A percentile compares a stretch with the other conserved stretches of the same genome.
Conservation (phyloP, 2,329 filamentous ascomycete genomes). For the Grosmannia serpens region DNA sequence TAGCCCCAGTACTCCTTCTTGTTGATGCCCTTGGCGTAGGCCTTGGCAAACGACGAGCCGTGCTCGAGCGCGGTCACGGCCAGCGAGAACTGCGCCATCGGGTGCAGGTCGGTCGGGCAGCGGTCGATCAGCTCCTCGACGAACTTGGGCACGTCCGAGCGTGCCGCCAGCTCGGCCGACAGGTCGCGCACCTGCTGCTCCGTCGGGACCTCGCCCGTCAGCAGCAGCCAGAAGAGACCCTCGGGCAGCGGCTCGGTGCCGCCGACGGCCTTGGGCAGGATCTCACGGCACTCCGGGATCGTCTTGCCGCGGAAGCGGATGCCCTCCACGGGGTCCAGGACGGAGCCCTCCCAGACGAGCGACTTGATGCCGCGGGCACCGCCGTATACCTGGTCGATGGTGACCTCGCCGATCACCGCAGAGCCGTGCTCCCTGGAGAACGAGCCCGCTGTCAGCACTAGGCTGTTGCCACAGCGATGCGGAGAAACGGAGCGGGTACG, state of each 20-base stretch:
- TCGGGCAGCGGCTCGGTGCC: slow-evolving; percentile 95
- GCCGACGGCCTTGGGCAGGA: slow-evolving; percentile 93
- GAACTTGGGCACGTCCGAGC: slow-evolving; percentile 94
- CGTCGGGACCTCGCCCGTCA: slow-evolving; percentile 93
- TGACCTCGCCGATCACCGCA: slow-evolving; percentile 96
- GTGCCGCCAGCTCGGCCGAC: slow-evolving; percentile 96
- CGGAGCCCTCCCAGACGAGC: slow-evolving; percentile 97
- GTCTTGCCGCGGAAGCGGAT: slow-evolving; percentile 99
- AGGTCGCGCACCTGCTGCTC: slow-evolving; percentile 98
- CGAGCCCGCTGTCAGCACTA: slow-evolving; percentile 14
- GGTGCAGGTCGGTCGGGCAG: slow-evolving; percentile 97
- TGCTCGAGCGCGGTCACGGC: slow-evolving; percentile 97
- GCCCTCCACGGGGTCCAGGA: slow-evolving; percentile 96
- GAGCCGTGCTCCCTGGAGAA: slow-evolving; percentile 69
- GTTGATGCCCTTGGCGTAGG: slow-evolving; percentile 97
- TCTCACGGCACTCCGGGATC: slow-evolving; percentile 95
- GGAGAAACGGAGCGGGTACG: slow-evolving; percentile 23
- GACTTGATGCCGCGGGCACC: slow-evolving; percentile 98
- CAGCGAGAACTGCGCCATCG: slow-evolving; percentile 98
- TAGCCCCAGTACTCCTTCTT: slow-evolving; percentile 99
- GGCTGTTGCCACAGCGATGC: neutral
- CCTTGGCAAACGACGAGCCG: slow-evolving; percentile 94
- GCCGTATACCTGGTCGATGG: slow-evolving; percentile 97
- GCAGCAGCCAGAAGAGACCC: slow-evolving; percentile 98
- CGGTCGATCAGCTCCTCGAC: slow-evolving; percentile 99